Evolutionary conservation across 1,139 yeast species (phyloP).

Genomic region (Suhomyces ambrosiae): DNA sequence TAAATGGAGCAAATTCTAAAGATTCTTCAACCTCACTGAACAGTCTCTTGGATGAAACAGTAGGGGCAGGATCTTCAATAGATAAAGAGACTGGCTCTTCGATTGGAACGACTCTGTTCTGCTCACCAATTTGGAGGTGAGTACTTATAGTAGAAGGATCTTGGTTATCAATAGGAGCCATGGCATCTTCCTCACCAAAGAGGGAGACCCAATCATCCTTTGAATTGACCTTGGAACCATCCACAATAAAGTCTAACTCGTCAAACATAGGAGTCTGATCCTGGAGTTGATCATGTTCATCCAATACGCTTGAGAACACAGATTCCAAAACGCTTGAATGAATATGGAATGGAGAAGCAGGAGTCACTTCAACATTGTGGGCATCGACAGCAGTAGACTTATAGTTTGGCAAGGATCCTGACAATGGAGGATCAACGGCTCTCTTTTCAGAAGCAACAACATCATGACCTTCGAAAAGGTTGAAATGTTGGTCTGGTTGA

Average conservation of each 20-base stretch:
- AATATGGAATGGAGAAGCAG: conserved; percentile 49
- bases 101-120: conserved; percentile 1
- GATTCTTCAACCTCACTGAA: conserved; percentile 35
- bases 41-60: conserved; percentile 25
- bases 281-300: conserved; percentile 37
- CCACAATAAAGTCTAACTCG: conserved; percentile 50
- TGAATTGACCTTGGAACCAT: conserved; percentile 48
- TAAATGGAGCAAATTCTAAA: conserved; percentile 23
- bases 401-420: conserved; percentile 23
- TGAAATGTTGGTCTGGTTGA: conserved; percentile 13
- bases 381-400: conserved; percentile 12
- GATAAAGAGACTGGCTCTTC: conserved; percentile 4
- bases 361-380: conserved; percentile 11
- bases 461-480: conserved; percentile 13
- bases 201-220: conserved; percentile 66
- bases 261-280: conserved; percentile 69
- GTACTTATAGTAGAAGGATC: conserved; percentile 5
- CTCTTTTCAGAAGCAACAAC: conserved; percentile 10
- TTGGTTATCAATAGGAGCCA: conserved; percentile 8
- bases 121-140: conserved; percentile 1
- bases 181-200: conserved; percentile 45
- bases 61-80: conserved; percentile 13
- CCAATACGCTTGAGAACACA: conserved; percentile 55
- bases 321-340: conserved; percentile 65
- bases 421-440: conserved; percentile 16